Evolutionary conservation across 441 rosid genomes (phyloP), one percentile per base, ranked within the genome.

Genomic region (Populus hybrid): DNA sequence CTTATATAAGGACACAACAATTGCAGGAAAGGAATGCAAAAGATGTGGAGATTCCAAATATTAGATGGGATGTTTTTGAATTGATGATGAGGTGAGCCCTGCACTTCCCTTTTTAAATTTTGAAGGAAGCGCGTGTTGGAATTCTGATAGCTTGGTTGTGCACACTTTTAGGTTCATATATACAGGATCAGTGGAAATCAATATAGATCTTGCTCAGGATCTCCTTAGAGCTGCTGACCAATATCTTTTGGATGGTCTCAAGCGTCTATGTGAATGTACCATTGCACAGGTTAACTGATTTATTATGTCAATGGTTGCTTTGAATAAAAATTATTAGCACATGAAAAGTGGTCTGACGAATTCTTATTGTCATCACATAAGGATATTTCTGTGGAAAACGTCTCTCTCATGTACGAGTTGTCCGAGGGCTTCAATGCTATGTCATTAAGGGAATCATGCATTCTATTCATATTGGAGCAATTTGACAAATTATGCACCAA

Each of bases 61-160:
- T 95, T 77, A 91, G 89, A 90, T 95, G 99, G 99, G 94, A 91
- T 83, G 98, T 94, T 65, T 96, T 96, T 69, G 97, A 94, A 91
- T 86, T 94, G 87, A 94, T 95, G 99, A 95, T 95, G 99, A 92
- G 99, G 98, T 35, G 72, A 76, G 40, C 40, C 63, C 26, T 72
- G 11, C 28, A 30, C 65, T 70, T 69, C 67, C 10, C 28, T 30
- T 30, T 30, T 5, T 74, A 16, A 23, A 6, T 26, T 26, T 23
- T 2, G 32, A 36, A 69, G 26, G 21, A 20, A 71, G 42, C 30
- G n/a, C 34, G 21, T 40, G 14, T 5, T 10, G 11, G 65, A 16
- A 10, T 46, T 35, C 61, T 81, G 38, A 74, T 75, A 57, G 40
- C 71, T 36, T 74, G 53, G 6, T 77, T 32, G 9, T 77, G 53